Conservation (phyloP, 768 basidiomycete species). For the Candolleomyces efflorescens region DNA sequence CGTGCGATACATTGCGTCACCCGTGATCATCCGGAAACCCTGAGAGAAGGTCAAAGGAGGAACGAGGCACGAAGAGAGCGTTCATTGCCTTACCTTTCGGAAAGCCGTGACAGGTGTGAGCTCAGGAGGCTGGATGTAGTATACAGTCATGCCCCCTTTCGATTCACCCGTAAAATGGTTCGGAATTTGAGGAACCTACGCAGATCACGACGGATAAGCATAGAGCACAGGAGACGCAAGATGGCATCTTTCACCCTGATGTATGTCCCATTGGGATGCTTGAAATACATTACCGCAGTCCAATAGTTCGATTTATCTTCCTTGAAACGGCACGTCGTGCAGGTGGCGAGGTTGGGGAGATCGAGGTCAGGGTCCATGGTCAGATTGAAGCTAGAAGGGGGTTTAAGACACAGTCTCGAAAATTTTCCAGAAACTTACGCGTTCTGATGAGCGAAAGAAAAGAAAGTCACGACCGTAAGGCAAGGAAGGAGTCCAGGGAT, state of each 20-base stretch:
- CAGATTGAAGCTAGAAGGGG: not conserved
- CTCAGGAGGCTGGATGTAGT: slow-evolving; percentile 5
- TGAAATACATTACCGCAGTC: slow-evolving; percentile 9
- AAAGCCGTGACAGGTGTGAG: slow-evolving; percentile 1
- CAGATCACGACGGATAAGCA: not conserved
- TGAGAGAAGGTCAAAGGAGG: not conserved
- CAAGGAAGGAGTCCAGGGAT: no score
- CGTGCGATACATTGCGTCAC: slow-evolving; percentile 1
- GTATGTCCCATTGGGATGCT: slow-evolving; percentile 2
- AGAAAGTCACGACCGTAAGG: no score
- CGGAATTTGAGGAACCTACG: slow-evolving; percentile 5
- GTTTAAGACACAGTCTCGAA: no score
- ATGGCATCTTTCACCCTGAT: not conserved
- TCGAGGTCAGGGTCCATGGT: not conserved
- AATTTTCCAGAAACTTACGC: not conserved
- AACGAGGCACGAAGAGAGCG: not conserved
- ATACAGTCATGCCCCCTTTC: slow-evolving; percentile 7
- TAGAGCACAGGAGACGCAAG: not conserved
- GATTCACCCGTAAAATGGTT: not conserved
- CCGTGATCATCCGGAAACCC: slow-evolving; percentile 11
- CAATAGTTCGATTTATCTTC: slow-evolving; percentile 4
- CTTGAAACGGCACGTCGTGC: not conserved
- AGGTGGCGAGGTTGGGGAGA: not conserved
- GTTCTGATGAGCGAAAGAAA: not conserved
- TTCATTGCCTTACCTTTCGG: slow-evolving; percentile 1